Base-by-base conservation (phyloP, 176 grass and related monocot genomes). In the Aegilops sharonensis region DNA sequence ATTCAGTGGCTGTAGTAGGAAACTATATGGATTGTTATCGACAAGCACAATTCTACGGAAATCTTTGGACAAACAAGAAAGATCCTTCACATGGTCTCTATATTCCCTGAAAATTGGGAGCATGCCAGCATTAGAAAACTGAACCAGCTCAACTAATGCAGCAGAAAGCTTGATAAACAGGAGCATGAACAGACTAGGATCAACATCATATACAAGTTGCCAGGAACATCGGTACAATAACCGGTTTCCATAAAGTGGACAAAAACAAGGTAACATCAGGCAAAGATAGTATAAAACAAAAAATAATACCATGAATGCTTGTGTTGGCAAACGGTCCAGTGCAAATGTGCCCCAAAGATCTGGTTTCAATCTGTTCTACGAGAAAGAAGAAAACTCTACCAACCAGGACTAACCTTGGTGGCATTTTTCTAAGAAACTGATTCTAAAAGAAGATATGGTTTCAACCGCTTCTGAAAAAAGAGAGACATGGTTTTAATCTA, bases 11-110 rank as follows among this genome's bases (percentile, higher is more conserved):
- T 98, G 96, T 63, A 98, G 65, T 40, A 98, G 70, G 88, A 98
- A 98, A 85, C 93, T 95, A 77, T 94, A 95, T 59, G 93, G 96
- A 69, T 98, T 98, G 85, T 98, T 98, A 88, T 98, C 96, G 67
- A 98, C 92, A 85, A 98, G 87, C 20, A 98, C 93, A 42, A 89
- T 82, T 70, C 92, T 78, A 77, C 62, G 56, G 64, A 95, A 88
- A 92, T 98, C 96, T 84, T 94, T 89, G 29, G 91, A 95, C 76
- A 98, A 40, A 84, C 96, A 89, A 82, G 93, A 91, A 66, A 98
- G 86, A 82, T 98, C 96, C 84, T 98, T 98, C 21, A 95, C 96
- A 85, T 95, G 93, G 65, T 98, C 96, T 81, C 88, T 85, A 45
- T 91, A 92, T 88, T 95, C 86, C 81, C 96, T 98, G 90, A 52